These are phyloP conservation scores for Trichoderma parareesei DNA, from an alignment of 495 filamentous ascomycete species.

Conservation along the genomic window DNA sequence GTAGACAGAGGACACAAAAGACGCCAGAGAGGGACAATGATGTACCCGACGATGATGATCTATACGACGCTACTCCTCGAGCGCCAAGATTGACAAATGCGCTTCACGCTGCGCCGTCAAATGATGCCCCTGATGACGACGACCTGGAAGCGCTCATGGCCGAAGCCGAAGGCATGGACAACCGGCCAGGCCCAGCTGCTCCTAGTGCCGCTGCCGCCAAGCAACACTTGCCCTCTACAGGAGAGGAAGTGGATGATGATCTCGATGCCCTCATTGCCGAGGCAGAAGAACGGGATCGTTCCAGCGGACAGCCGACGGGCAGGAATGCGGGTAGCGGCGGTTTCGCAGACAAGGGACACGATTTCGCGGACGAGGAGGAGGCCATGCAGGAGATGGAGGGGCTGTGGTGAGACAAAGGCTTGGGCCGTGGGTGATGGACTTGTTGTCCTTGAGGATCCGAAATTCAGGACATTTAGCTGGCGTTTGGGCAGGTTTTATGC, in stretches of 20 bases:
- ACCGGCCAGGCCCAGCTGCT: background rate
- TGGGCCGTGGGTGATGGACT: background rate
- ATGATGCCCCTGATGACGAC: slow-evolving; percentile 34
- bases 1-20: slow-evolving; percentile 2
- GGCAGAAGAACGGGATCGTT: slow-evolving; percentile 11
- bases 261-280: slow-evolving; percentile 21
- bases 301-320: background rate
- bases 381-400: slow-evolving; percentile 60
- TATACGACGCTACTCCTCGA: slow-evolving; percentile 34
- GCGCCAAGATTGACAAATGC: slow-evolving; percentile 13
- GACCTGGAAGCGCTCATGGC: slow-evolving; percentile 47
- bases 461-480: too few species aligned
- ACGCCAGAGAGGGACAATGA: slow-evolving; percentile 27
- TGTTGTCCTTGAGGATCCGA: too few species aligned
- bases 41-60: slow-evolving; percentile 32
- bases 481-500: too few species aligned
- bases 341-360: slow-evolving; percentile 13
- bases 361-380: slow-evolving; percentile 55
- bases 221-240: too few species aligned
- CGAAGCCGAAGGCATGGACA: slow-evolving; percentile 31
- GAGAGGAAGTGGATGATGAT: too few species aligned
- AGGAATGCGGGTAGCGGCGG: background rate
- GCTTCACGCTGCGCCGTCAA: slow-evolving; percentile 6
- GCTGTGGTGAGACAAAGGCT: slow-evolving; percentile 38
- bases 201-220: slow-evolving; percentile 2